Conservation (phyloP, 2,329 filamentous ascomycete species). For the Paraphaeosphaeria sporulosa region DNA sequence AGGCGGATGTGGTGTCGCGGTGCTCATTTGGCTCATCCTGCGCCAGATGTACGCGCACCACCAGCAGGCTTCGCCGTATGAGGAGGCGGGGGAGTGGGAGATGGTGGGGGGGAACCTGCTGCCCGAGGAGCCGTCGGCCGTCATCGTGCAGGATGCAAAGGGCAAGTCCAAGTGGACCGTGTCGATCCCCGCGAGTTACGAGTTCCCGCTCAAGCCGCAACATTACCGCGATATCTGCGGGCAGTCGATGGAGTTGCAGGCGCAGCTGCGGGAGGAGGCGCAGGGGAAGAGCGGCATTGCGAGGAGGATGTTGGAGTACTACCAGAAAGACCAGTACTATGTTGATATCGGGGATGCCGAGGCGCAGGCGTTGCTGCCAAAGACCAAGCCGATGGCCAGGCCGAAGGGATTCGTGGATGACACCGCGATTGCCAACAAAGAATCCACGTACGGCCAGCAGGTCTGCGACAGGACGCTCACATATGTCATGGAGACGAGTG, state of each 20-base stretch:
- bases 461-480: constrained; percentile 77
- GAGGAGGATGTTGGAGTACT: constrained; percentile 58
- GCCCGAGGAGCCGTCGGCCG: constrained; percentile 76
- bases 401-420: constrained; percentile 50
- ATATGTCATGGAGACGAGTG: constrained; percentile 75
- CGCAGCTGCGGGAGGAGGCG: constrained; percentile 52
- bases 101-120: constrained; percentile 71
- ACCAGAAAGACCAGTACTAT: constrained; percentile 71
- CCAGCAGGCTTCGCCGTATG: constrained; percentile 24
- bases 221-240: constrained; percentile 75
- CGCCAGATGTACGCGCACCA: constrained; percentile 38
- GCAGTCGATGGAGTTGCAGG: constrained; percentile 71
- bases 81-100: constrained; percentile 62
- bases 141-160: constrained; percentile 71
- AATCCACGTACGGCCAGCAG: constrained; percentile 48
- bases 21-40: constrained; percentile 61
- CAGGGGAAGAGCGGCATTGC: constrained; percentile 33
- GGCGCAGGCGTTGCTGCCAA: constrained; percentile 66
- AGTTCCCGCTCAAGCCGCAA: constrained; percentile 71
- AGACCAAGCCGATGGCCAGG: constrained; percentile 47
- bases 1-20: constrained; percentile 57
- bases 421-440: constrained; percentile 38
- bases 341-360: constrained; percentile 79
- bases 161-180: constrained; percentile 80
- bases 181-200: constrained; percentile 72